Evolutionary conservation across 2,329 filamentous ascomycete genomes (phyloP).

Genomic region (Paracoccidioides lutzii): DNA sequence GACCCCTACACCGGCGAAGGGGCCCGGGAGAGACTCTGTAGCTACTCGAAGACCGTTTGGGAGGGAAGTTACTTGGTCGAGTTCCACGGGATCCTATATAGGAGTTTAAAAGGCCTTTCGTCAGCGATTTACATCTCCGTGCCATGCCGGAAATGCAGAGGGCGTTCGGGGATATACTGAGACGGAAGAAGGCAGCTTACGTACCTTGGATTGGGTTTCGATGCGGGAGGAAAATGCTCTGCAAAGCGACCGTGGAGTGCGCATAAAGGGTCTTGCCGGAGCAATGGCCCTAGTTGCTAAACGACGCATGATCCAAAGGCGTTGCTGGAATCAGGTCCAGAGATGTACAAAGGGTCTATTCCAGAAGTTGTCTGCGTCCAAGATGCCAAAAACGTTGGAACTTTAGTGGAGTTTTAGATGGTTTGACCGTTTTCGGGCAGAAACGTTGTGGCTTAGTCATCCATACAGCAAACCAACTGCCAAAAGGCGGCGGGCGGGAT

Average conservation of each 20-base stretch:
- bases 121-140: not conserved
- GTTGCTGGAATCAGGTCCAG: conserved; percentile 1
- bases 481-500: too few species aligned
- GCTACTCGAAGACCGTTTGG: conserved; percentile 89
- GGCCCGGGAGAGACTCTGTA: conserved; percentile 84
- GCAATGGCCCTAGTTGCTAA: conserved; percentile 28
- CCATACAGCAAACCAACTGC: too few species aligned
- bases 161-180: not conserved
- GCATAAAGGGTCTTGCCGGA: conserved; percentile 25
- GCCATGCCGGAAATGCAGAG: not conserved
- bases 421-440: too few species aligned
- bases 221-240: conserved; percentile 26
- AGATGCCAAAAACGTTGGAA: too few species aligned
- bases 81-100: conserved; percentile 62
- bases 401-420: not conserved
- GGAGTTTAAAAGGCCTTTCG: not conserved
- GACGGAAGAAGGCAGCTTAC: not conserved
- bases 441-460: too few species aligned
- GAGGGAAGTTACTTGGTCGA: conserved; percentile 77
- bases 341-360: not conserved
- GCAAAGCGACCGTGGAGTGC: conserved; percentile 22
- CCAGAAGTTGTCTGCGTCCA: too few species aligned
- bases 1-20: conserved; percentile 88
- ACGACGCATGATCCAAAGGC: conserved; percentile 23
- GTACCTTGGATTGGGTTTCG: conserved; percentile 24